Conservation (phyloP, 768 basidiomycete genomes). For the Kondoa subrosea region DNA sequence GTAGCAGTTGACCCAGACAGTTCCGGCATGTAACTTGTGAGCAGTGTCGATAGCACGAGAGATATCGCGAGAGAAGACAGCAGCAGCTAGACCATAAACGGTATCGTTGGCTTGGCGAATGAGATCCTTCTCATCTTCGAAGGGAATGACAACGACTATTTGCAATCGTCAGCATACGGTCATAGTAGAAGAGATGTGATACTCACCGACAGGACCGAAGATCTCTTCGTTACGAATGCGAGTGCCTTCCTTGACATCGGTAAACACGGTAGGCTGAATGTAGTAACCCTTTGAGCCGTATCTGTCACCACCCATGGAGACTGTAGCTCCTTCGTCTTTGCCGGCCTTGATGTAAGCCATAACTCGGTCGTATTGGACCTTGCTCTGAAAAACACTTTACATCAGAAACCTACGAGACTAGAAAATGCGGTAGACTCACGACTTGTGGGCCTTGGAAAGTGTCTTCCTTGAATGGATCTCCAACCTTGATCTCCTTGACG, state of each 20-base stretch:
- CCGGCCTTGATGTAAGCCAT: constrained; percentile 64
- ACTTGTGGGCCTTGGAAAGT: constrained; percentile 62
- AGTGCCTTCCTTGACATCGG: constrained; percentile 50
- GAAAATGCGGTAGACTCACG: too few species aligned
- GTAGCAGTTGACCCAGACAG: constrained; percentile 41
- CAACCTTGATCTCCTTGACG: constrained; percentile 41
- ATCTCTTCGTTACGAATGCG: constrained; percentile 42
- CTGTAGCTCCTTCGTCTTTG: constrained; percentile 49
- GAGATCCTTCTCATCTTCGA: constrained; percentile 38
- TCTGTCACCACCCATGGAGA: neutral
- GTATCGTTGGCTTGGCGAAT: constrained; percentile 58
- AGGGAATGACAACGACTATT: constrained; percentile 54
- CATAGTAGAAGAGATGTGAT: too few species aligned
- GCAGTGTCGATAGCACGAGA: constrained; percentile 55
- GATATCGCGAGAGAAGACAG: constrained; percentile 67
- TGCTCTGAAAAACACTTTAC: too few species aligned
- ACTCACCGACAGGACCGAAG: too few species aligned
- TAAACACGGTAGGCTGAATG: constrained; percentile 41
- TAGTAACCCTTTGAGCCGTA: constrained; percentile 11
- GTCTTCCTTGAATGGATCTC: constrained; percentile 49
- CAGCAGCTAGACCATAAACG: constrained; percentile 46
- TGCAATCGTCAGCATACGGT: too few species aligned
- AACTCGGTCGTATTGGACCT: constrained; percentile 53
- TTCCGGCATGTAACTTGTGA: constrained; percentile 62
- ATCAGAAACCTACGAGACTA: too few species aligned